phyloP scores from a whole-genome alignment of 495 filamentous ascomycete species.

The Amorphotheca resinae region DNA sequence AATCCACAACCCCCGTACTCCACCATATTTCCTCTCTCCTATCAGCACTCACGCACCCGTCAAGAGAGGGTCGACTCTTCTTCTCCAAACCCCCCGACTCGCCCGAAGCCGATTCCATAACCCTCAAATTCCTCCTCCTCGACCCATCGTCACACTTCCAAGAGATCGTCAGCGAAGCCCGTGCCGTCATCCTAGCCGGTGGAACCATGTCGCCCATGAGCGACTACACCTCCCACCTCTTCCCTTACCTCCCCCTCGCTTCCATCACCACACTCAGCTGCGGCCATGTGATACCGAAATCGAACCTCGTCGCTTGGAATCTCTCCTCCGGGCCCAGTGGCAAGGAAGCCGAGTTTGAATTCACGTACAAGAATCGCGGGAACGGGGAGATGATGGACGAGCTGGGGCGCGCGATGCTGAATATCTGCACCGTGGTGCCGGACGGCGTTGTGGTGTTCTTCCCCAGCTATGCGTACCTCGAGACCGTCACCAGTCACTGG shows the following conservation, averaged over 20 bases:
- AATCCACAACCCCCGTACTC: conserved; percentile 48
- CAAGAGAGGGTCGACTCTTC: conserved; percentile 78
- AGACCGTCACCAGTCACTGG: conserved; percentile 60
- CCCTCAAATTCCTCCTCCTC: conserved; percentile 79
- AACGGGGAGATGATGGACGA: conserved; percentile 58
- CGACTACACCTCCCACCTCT: conserved; percentile 75
- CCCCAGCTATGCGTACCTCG: conserved; percentile 83
- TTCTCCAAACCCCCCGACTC: conserved; percentile 42
- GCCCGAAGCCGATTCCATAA: conserved; percentile 30
- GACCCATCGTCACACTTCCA: conserved; percentile 88
- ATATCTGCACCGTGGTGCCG: conserved; percentile 60
- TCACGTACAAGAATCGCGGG: conserved; percentile 67
- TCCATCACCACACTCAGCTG: conserved; percentile 75
- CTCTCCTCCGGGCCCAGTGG: conserved; percentile 40
- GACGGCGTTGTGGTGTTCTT: conserved; percentile 96
- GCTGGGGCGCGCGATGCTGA: conserved; percentile 59
- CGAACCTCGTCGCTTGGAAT: conserved; percentile 67
- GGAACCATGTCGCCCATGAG: conserved; percentile 97
- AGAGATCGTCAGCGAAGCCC: conserved; percentile 72
- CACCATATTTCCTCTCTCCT: conserved; percentile 79
- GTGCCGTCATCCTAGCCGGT: conserved; percentile 83
- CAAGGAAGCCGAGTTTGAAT: conserved; percentile 53
- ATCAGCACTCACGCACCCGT: conserved; percentile 73
- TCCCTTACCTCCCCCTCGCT: conserved; percentile 54
- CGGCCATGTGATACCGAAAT: conserved; percentile 81